phyloP scores from a whole-genome alignment of 345 rosid species.

The Citrus maxima region DNA sequence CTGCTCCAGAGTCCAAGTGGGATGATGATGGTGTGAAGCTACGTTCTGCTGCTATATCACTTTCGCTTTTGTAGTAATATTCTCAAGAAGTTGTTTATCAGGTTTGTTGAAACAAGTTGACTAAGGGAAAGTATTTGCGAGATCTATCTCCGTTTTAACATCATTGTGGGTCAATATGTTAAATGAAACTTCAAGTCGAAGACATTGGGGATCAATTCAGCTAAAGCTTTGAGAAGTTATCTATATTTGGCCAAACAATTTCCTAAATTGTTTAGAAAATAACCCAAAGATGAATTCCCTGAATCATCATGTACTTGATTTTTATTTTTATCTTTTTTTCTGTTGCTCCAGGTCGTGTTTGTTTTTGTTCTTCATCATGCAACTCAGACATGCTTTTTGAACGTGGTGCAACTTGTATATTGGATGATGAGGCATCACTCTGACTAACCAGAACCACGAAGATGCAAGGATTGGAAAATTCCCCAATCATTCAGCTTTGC shows the following conservation, averaged over 20 bases:
- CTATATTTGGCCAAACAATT: neutral
- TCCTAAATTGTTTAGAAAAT: neutral
- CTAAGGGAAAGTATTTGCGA: neutral
- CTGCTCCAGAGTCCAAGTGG: constrained; percentile 81
- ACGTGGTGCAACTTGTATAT: neutral
- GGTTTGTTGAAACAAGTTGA: constrained; percentile 9
- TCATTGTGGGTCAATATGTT: neutral
- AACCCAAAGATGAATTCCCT: too few relatives aligned
- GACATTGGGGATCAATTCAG: neutral
- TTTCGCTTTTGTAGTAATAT: constrained; percentile 40
- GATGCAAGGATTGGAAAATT: neutral
- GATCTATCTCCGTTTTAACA: neutral
- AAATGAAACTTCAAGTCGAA: neutral
- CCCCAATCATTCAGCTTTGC: neutral
- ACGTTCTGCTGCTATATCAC: constrained; percentile 80
- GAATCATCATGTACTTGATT: neutral
- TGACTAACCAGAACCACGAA: neutral
- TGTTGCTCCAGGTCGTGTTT: neutral
- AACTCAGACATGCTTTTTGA: neutral
- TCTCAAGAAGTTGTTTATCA: neutral
- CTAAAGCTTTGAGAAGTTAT: neutral
- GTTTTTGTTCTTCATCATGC: neutral
- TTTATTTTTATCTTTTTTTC: neutral
- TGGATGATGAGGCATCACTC: neutral
- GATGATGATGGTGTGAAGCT: constrained; percentile 72